Evolutionary conservation across 768 basidiomycete genomes (phyloP), one percentile per base, ranked within the genome.

Genomic region (Amanita muscaria): DNA sequence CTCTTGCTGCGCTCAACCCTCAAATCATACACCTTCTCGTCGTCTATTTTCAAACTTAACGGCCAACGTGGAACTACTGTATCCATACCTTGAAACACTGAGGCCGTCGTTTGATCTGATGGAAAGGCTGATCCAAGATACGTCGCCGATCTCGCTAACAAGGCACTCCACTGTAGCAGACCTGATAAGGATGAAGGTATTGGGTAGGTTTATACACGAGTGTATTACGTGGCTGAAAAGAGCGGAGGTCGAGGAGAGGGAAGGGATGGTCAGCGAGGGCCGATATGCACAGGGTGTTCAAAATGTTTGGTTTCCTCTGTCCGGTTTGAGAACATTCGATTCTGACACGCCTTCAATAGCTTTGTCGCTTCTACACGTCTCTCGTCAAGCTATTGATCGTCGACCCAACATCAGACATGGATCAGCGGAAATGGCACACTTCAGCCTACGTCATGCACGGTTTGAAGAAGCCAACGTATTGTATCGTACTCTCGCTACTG

Each of bases 291-390:
- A 79, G 55, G 83, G 81, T 10, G 76, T 84, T 23, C 76, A 78
- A 58, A 80, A 83, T 53, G 86, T 88, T 52, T 32, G 79, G 64
- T 21, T 21, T 33, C n/a, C n/a, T 42, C 47, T 16, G 22, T 33
- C 14, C 52, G 30, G 30, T 14, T 44, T 48, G 42, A 30, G 40
- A 6, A n/a, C 32, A 48, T 29, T n/a, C 27, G 22, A 33, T 34
- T 49, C 35, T 51, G 10, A 33, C 42, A 47, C 51, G 40, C 16
- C 38, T 37, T 50, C 0, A n/a, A n/a, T 52, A 87, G 84, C 68
- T 88, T 24, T 88, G 83, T 59, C 79, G 86, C 10, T 88, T 88
- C 60, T 88, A 80, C 58, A 64, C 65, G 48, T 80, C 83, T 0
- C 68, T 89, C 38, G 72, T 87, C 64, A 83, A 80, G 56, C 66